Base-by-base conservation (phyloP, 139 green algal species). In the Chlamydomonas eustigma region DNA sequence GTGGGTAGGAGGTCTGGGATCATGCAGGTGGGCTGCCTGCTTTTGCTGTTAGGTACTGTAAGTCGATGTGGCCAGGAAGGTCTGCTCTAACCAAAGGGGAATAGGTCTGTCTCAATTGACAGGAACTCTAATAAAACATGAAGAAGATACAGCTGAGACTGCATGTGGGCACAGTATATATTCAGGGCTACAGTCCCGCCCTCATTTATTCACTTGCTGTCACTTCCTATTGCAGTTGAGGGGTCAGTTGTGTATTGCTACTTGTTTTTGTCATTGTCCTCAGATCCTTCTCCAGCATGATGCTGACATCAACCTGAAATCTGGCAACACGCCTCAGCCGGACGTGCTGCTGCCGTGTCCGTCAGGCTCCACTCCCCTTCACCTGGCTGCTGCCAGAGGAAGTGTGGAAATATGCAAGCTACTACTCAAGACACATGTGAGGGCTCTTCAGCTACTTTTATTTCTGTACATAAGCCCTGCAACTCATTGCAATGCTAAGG, bases 321-420 rank as follows among this genome's bases (percentile, higher is more conserved):
- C 58, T 39, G 37, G 0, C 51, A 73, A n/a, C 37, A 4, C 32
- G 52, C 52, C 8, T 22, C 52, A 68, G 18, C 22, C 52, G 12
- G 22, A 31, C 12, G 18, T 31, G 4, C 22, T 22, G 52, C 52
- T 31, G 12, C 8, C 52, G n/a, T 68, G 52, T 28, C 12, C 4
- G 52, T 4, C 52, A 33, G 82, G 82, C 6, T 80, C 74, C 65
- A 87, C 82, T 25, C 82, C 82, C 25, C 67, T 87, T 72, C 82
- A 87, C 66, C 39, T 87, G 51, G 82, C 82, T 1, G 76, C 76
- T 24, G 67, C 76, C 32, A 37, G 76, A 4, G 76, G 76, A 1
- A 67, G 74, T 12, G 76, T 81, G 30, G 76, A 81, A 69, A 81
- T 81, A 5, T 77, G 76, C 52, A 63, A 71, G 22, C 74, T 81